phyloP scores from a whole-genome alignment of 2,329 filamentous ascomycete genomes.

The Epichloe baconii region DNA sequence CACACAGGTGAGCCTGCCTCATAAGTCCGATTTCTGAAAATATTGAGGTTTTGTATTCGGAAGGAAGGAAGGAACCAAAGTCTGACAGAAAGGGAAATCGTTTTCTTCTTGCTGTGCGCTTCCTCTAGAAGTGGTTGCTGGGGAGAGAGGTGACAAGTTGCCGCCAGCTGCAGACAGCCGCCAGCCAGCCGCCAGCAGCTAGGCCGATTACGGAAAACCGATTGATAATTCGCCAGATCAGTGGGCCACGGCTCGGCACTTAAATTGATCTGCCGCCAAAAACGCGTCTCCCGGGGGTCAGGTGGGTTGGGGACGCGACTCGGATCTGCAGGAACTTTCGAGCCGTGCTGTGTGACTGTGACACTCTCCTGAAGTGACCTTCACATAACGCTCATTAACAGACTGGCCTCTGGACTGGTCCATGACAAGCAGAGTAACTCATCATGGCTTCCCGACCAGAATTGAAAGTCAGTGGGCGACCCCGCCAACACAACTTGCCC shows the following conservation, averaged over 20 bases:
- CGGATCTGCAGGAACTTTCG: background rate
- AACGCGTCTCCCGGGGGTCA: conserved; percentile 11
- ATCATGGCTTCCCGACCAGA: conserved; percentile 61
- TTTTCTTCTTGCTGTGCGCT: too few relatives aligned
- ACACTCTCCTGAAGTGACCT: background rate
- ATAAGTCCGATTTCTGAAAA: too few relatives aligned
- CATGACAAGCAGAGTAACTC: conserved; percentile 1
- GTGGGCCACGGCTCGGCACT: conserved; percentile 7
- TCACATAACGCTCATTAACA: background rate
- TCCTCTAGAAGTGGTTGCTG: too few relatives aligned
- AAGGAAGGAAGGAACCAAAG: too few relatives aligned
- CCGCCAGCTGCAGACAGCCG: too few relatives aligned
- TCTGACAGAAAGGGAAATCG: too few relatives aligned
- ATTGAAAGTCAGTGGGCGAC: conserved; percentile 41
- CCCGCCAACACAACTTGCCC: background rate
- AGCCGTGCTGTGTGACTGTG: background rate
- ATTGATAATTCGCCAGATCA: background rate
- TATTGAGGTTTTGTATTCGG: too few relatives aligned
- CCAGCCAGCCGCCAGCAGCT: too few relatives aligned
- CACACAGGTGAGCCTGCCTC: too few relatives aligned
- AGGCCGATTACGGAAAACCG: too few relatives aligned
- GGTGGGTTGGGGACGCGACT: conserved; percentile 5
- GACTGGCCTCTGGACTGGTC: background rate
- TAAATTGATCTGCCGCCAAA: conserved; percentile 9
- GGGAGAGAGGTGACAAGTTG: too few relatives aligned